phyloP scores from a whole-genome alignment of 2,329 filamentous ascomycete genomes.

The Fusarium temperatum region DNA sequence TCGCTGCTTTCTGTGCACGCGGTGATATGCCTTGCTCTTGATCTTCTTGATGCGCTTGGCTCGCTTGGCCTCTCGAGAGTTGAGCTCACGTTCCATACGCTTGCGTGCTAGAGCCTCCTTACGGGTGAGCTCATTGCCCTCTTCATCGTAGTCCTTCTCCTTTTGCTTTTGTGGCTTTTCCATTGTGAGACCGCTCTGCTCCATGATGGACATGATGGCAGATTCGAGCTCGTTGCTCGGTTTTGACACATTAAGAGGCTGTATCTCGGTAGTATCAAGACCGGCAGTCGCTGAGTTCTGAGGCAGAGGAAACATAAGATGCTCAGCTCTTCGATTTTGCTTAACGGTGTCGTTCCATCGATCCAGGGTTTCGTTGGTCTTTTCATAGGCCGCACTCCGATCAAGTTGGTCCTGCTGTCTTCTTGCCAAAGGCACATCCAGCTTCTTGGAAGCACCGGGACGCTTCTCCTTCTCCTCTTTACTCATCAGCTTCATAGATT shows the following conservation, averaged over 20 bases:
- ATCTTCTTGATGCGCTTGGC: conserved; percentile 98
- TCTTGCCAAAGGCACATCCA: conserved; percentile 84
- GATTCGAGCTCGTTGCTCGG: conserved; percentile 83
- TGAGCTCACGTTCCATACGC: conserved; percentile 81
- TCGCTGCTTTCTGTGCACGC: conserved; percentile 83
- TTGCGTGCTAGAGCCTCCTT: conserved; percentile 78
- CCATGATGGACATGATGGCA: conserved; percentile 87
- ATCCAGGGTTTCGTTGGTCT: conserved; percentile 89
- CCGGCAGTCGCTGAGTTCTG: conserved; percentile 72
- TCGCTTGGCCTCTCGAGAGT: conserved; percentile 88
- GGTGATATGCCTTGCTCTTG: conserved; percentile 94
- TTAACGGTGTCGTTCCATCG: conserved; percentile 97
- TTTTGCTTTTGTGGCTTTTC: conserved; percentile 56
- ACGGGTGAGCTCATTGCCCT: conserved; percentile 76
- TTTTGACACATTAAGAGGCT: conserved; percentile 69
- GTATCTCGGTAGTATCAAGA: conserved; percentile 69
- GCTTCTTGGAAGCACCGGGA: conserved; percentile 66
- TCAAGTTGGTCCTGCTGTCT: conserved; percentile 88
- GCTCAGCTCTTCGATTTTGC: conserved; percentile 89
- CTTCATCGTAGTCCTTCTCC: conserved; percentile 72
- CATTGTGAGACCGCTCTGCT: conserved; percentile 81
- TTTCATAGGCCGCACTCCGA: conserved; percentile 83
- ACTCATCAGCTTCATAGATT: conserved; percentile 78
- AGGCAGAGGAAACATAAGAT: conserved; percentile 85
- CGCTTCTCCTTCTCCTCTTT: conserved; percentile 65